Conservation (phyloP, 768 basidiomycete species). For the Tricholoma flavovirens region DNA sequence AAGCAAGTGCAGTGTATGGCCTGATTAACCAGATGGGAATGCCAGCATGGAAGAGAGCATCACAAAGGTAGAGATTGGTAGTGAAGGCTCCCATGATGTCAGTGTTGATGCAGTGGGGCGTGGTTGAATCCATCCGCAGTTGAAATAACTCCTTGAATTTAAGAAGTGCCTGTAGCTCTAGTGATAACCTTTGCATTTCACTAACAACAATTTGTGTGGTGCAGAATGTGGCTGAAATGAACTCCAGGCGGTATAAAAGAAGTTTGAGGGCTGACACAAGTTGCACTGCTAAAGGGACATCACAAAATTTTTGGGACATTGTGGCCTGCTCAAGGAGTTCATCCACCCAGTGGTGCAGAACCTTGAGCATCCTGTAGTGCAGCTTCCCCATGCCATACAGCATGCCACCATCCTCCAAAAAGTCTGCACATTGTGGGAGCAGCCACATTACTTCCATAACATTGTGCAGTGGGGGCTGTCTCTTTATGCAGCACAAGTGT, state of each 20-base stretch:
- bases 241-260: no score
- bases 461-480: background rate
- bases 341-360: background rate
- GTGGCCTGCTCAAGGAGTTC: background rate
- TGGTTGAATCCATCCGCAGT: no score
- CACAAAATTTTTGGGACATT: background rate
- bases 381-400: background rate
- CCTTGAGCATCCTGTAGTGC: background rate
- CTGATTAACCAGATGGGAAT: no score
- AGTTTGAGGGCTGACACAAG: no score
- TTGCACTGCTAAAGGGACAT: no score
- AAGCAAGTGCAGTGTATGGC: background rate
- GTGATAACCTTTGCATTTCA: no score
- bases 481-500: background rate
- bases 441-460: background rate
- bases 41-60: background rate
- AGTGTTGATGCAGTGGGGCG: background rate
- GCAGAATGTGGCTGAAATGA: no score
- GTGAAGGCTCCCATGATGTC: conserved; percentile 5
- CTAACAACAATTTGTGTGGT: no score
- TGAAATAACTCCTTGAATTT: background rate
- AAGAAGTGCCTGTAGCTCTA: background rate
- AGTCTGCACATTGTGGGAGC: background rate
- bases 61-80: background rate
- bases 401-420: background rate